These are phyloP conservation scores for Metroxylon sagu DNA, from an alignment of 176 grass and related monocot species.

Conservation along the genomic window DNA sequence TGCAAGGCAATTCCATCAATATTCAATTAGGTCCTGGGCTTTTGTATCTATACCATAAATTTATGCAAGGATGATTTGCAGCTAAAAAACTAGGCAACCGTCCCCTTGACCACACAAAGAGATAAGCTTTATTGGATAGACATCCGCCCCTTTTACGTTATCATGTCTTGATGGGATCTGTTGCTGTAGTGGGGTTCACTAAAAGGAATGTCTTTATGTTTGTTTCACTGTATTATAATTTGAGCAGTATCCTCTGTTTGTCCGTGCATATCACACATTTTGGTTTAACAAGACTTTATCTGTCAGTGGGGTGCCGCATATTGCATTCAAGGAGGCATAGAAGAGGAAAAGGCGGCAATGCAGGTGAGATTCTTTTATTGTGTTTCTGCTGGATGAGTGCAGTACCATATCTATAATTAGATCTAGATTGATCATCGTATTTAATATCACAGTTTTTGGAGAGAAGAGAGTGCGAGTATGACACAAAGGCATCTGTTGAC, in stretches of 20 bases:
- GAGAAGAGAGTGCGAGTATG: slow-evolving; percentile 92
- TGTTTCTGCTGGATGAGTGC: neutral
- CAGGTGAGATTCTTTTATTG: slow-evolving; percentile 27
- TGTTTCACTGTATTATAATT: neutral
- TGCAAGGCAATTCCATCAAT: no score
- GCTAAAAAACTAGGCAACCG: no score
- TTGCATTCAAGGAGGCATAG: slow-evolving; percentile 58
- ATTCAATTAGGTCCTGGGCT: no score
- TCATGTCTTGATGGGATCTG: no score
- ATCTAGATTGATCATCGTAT: neutral
- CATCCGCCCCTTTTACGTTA: no score
- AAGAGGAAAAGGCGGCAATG: slow-evolving; percentile 73
- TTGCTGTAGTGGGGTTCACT: no score
- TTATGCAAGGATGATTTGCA: no score
- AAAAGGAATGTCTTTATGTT: no score
- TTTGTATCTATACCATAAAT: no score
- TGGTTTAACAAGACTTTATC: neutral
- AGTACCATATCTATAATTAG: slow-evolving; percentile 11
- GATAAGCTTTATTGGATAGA: no score
- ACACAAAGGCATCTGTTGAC: slow-evolving; percentile 60
- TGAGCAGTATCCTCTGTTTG: neutral
- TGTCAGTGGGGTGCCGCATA: slow-evolving; percentile 89
- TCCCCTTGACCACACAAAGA: no score
- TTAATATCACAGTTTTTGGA: slow-evolving; percentile 65
- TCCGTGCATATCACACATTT: slow-evolving; percentile 1